Percentiles rank a stretch among this genome's conserved stretches.
phyloP scores from a whole-genome alignment of 2,329 filamentous ascomycete species.

The Cyanodermella asteris region DNA sequence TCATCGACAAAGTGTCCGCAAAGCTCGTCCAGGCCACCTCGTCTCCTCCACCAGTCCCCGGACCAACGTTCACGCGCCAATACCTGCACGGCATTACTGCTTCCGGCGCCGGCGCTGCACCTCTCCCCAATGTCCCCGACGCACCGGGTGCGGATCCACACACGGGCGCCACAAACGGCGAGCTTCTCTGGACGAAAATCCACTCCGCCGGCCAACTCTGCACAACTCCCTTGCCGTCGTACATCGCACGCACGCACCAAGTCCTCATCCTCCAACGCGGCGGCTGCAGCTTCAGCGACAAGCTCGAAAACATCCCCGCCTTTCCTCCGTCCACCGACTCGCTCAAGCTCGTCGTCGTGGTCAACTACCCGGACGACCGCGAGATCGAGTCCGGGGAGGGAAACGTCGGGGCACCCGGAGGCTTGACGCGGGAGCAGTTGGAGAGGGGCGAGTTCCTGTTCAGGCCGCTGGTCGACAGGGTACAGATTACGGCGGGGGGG shows the following conservation, averaged over 20 bases:
- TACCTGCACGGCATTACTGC: constrained; percentile 26
- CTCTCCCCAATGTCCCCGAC: constrained; percentile 43
- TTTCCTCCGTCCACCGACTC: constrained; percentile 39
- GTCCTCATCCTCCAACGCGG: constrained; percentile 67
- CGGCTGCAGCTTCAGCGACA: constrained; percentile 63
- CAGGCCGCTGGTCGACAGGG: constrained; percentile 52
- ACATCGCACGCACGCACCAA: constrained; percentile 37
- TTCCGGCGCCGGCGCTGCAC: constrained; percentile 36
- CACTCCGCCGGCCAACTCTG: constrained; percentile 54
- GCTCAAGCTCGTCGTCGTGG: constrained; percentile 62
- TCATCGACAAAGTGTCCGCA: constrained; percentile 29
- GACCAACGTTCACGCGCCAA: constrained; percentile 14
- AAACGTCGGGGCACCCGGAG: constrained; percentile 15
- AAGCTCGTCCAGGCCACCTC: constrained; percentile 23
- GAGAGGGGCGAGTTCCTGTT: no score
- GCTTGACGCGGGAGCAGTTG: no score
- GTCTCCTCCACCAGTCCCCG: constrained; percentile 9
- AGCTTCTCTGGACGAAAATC: constrained; percentile 46
- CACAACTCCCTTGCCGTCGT: constrained; percentile 29
- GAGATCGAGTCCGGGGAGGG: constrained; percentile 10
- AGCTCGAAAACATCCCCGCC: constrained; percentile 65
- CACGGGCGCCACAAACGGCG: constrained; percentile 12
- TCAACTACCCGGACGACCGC: constrained; percentile 37
- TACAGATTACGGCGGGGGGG: constrained; percentile 49
- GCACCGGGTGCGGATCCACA: constrained; percentile 22